These are phyloP conservation scores for Fusarium praegraminearum DNA, from an alignment of 2,329 filamentous ascomycete species.

Conservation along the genomic window DNA sequence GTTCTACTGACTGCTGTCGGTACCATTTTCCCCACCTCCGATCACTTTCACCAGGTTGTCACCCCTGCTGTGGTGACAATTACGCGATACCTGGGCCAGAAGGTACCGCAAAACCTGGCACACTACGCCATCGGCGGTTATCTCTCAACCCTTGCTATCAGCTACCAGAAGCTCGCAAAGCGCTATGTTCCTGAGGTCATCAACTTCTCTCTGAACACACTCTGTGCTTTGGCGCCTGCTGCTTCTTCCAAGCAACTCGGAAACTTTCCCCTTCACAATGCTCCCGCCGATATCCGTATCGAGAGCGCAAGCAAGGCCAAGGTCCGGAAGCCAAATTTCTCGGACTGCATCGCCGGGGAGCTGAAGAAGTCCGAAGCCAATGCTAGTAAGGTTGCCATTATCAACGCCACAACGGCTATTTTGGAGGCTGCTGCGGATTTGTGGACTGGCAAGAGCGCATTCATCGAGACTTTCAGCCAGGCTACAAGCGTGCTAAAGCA, in stretches of 20 bases:
- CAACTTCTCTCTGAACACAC: constrained; percentile 81
- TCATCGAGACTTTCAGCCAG: constrained; percentile 82
- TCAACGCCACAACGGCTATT: constrained; percentile 73
- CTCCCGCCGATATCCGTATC: constrained; percentile 64
- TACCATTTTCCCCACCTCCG: constrained; percentile 91
- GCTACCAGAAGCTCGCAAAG: constrained; percentile 87
- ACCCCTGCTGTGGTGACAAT: constrained; percentile 92
- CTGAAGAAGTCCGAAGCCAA: constrained; percentile 51
- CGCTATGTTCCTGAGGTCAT: constrained; percentile 90
- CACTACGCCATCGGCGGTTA: constrained; percentile 82
- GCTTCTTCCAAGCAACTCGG: constrained; percentile 62
- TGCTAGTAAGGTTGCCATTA: constrained; percentile 66
- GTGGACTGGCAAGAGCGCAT: constrained; percentile 80
- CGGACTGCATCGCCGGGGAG: constrained; percentile 63
- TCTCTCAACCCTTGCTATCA: constrained; percentile 79
- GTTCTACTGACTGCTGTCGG: constrained; percentile 85
- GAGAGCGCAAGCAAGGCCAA: constrained; percentile 55
- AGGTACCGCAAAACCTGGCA: constrained; percentile 71
- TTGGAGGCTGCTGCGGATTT: constrained; percentile 75
- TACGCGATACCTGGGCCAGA: constrained; percentile 83
- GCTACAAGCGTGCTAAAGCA: constrained; percentile 69
- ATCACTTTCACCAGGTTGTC: constrained; percentile 95
- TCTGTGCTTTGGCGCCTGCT: constrained; percentile 74
- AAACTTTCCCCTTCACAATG: constrained; percentile 71
- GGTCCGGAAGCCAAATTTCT: constrained; percentile 68